A percentile compares a stretch with the other conserved stretches of the same genome.
These are phyloP conservation scores for Suhomyces bokatorum DNA, from an alignment of 1,139 yeast genomes.

Conservation along the genomic window DNA sequence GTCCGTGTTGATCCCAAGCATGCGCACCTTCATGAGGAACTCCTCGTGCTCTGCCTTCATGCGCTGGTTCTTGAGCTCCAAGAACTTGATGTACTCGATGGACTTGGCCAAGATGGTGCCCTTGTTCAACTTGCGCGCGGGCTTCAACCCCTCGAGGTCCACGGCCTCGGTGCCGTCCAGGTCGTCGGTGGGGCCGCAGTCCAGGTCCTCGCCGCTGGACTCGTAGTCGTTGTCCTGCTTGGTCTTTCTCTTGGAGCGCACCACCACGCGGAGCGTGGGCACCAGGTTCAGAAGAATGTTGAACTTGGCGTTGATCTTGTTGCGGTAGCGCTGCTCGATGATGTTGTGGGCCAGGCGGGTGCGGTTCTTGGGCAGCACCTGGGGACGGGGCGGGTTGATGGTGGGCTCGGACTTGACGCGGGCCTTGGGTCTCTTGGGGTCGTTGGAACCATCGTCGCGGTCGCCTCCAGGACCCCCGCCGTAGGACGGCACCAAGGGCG, in stretches of 20 bases:
- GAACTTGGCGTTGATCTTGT: conserved; percentile 48
- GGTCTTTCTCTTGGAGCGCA: conserved; percentile 22
- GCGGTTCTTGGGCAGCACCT: conserved; percentile 9
- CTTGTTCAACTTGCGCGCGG: conserved; percentile 46
- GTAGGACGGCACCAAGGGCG: conserved; percentile 1
- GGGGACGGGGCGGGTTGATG: conserved; percentile 1
- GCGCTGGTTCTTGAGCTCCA: conserved; percentile 39
- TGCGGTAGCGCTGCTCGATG: conserved; percentile 48
- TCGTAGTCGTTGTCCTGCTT: conserved; percentile 18
- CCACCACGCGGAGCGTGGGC: conserved; percentile 40
- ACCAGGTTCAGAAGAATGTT: conserved; percentile 42
- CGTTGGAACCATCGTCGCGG: neutral
- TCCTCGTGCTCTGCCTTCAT: conserved; percentile 37
- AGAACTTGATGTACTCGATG: conserved; percentile 46
- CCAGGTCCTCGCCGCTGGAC: conserved; percentile 17
- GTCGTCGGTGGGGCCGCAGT: conserved; percentile 12
- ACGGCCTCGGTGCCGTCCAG: conserved; percentile 18
- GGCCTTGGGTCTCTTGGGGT: conserved; percentile 2
- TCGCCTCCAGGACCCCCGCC: neutral
- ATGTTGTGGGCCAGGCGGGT: conserved; percentile 44
- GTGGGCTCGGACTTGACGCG: conserved; percentile 10
- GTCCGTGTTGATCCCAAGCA: conserved; percentile 27
- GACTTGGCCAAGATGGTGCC: conserved; percentile 47
- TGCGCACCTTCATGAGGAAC: conserved; percentile 28
- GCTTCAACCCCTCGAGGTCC: conserved; percentile 47